Evolutionary conservation across 2,329 filamentous ascomycete species (phyloP).

Genomic region (Harringtonia lauricola): DNA sequence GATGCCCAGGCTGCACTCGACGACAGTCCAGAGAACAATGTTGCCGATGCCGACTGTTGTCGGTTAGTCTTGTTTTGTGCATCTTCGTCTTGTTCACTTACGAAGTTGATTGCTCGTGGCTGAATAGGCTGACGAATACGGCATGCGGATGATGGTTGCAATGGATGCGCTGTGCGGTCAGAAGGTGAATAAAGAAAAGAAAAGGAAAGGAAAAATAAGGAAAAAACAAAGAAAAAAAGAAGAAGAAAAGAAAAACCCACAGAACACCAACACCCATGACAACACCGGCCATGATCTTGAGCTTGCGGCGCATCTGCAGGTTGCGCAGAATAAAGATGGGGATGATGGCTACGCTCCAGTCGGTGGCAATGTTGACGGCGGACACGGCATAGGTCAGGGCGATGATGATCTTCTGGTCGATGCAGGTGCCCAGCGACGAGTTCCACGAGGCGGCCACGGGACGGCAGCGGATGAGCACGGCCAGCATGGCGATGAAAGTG

Average conservation of each 20-base stretch:
- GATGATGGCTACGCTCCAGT: neutral
- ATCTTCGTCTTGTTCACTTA: too few species aligned
- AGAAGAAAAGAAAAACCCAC: neutral
- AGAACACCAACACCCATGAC: neutral
- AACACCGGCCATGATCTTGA: neutral
- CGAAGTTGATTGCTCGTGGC: neutral
- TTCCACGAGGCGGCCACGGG: conserved; percentile 1
- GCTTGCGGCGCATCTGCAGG: neutral
- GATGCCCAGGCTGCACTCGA: conserved; percentile 26
- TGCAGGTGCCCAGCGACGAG: conserved; percentile 1
- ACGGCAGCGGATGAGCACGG: neutral
- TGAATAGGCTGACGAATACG: neutral
- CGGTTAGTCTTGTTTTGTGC: neutral
- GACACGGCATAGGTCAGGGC: neutral
- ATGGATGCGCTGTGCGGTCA: neutral
- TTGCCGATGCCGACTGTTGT: conserved; percentile 18
- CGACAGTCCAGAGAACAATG: conserved; percentile 34
- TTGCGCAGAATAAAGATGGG: neutral
- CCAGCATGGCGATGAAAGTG: neutral
- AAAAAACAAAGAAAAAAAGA: too few species aligned
- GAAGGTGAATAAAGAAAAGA: too few species aligned
- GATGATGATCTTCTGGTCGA: neutral
- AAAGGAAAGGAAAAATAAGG: too few species aligned
- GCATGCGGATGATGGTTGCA: neutral
- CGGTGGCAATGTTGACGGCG: neutral